Evolutionary conservation across 805 yeast genomes (phyloP), one percentile per base, ranked within the genome.

Genomic region (Candida dendrica): DNA sequence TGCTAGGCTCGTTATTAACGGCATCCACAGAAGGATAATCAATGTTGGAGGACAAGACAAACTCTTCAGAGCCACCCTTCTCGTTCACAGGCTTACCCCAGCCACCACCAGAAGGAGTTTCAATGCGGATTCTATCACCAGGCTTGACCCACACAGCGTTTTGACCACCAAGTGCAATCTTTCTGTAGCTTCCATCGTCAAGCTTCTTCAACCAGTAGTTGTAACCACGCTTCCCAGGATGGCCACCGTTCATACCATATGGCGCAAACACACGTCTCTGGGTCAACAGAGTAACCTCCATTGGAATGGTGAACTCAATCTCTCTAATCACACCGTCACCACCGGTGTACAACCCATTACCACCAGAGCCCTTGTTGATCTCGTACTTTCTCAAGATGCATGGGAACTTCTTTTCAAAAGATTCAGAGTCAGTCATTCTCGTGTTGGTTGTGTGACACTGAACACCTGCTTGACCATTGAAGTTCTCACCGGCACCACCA

Each of bases 401-500:
- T 3, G 81, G 80, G 48, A 73, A 74, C 38, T 79, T 56, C 43
- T 70, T 64, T 50, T 75, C 81, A 45, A 75, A 63, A 10, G 74
- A 61, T 50, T 75, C 81, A 1, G 77, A 71, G 48, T 75, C 81
- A 1, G 81, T 75, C 49, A 74, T 75, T 59, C 72, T 60, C 43
- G 77, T 69, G 51, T 74, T 74, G 34, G 79, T 74, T 42, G 75
- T 72, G 48, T 74, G 77, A 38, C 73, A 71, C 53, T 75, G 79
- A 6, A 74, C 74, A 20, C 70, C 81, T 10, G 75, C 68, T 20
- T 73, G 73, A 14, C 76, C 76, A 26, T 71, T 54, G 40, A 52
- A 53, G 0, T 84, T 84, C 14, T 69, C 67, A 6, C 75, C 74
- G 17, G 79, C 79, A 44, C 79, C 77, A 34, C 70, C 64, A 20